These are phyloP conservation scores for Beta corolliflora DNA, from an alignment of 179 eudicot species.

Conservation along the genomic window DNA sequence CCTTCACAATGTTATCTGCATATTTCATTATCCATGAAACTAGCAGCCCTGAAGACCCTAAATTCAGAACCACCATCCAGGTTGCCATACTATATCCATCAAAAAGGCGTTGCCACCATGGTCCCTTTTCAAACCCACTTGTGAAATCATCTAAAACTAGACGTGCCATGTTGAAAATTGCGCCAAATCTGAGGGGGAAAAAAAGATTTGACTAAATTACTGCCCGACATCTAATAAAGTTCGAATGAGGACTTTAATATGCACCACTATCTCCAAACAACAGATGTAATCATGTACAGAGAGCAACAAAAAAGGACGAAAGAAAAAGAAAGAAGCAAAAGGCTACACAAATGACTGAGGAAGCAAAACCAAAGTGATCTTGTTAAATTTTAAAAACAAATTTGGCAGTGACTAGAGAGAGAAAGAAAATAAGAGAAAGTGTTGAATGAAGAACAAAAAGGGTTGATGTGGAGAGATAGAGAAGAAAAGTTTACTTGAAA, in stretches of 20 bases:
- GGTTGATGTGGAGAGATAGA: too few species aligned
- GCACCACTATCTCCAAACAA: neutral
- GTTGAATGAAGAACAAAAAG: neutral
- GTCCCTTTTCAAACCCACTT: constrained; percentile 78
- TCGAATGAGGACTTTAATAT: neutral
- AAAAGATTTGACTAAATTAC: neutral
- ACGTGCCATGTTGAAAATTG: constrained; percentile 83
- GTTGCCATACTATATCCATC: constrained; percentile 83
- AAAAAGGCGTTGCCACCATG: constrained; percentile 90
- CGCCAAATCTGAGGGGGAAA: constrained; percentile 64
- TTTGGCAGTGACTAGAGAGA: too few species aligned
- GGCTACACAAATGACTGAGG: neutral
- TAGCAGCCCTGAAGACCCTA: constrained; percentile 90
- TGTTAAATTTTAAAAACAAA: too few species aligned
- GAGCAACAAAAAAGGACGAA: neutral
- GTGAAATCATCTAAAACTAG: constrained; percentile 76
- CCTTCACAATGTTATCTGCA: constrained; percentile 95
- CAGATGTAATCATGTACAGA: neutral
- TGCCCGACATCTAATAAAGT: neutral
- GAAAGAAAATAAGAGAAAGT: too few species aligned
- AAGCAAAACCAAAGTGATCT: too few species aligned
- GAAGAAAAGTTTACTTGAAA: neutral
- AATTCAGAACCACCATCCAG: constrained; percentile 90
- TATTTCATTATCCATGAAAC: constrained; percentile 99
- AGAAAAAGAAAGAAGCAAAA: neutral